A percentile compares a stretch with the other conserved stretches of the same genome.
These are phyloP conservation scores for Oropetium thomaeum DNA, from an alignment of 176 grass and related monocot genomes.

Conservation along the genomic window DNA sequence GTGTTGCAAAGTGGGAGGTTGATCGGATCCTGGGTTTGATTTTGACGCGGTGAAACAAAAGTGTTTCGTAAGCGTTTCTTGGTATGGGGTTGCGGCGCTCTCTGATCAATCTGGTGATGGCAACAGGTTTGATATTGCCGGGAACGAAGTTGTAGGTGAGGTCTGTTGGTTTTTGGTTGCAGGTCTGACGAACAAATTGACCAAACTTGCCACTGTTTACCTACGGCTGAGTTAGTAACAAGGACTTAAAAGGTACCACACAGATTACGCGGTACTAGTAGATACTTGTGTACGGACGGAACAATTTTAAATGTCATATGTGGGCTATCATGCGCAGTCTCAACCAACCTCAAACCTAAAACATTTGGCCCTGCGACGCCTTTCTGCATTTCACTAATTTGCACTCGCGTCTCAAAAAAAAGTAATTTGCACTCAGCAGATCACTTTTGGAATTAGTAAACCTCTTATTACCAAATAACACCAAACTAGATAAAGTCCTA, in stretches of 20 bases:
- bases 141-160: constrained; percentile 45
- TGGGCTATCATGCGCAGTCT: no score
- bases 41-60: constrained; percentile 17
- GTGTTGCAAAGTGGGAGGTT: background rate
- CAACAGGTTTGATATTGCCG: constrained; percentile 1
- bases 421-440: background rate
- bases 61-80: constrained; percentile 34
- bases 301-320: background rate
- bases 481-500: no score
- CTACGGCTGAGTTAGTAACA: background rate
- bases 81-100: background rate
- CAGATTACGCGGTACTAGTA: background rate
- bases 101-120: constrained; percentile 22
- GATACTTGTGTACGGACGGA: no score
- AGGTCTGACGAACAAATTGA: constrained; percentile 21
- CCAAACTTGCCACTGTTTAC: constrained; percentile 40
- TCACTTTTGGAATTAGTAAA: background rate
- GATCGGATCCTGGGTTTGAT: background rate
- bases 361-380: background rate
- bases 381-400: background rate
- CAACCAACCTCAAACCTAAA: no score
- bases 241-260: background rate
- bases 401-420: no score
- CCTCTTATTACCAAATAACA: background rate
- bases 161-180: constrained; percentile 32